Base-by-base conservation (phyloP, 2,329 filamentous ascomycete species). In the Orbilia quercus region DNA sequence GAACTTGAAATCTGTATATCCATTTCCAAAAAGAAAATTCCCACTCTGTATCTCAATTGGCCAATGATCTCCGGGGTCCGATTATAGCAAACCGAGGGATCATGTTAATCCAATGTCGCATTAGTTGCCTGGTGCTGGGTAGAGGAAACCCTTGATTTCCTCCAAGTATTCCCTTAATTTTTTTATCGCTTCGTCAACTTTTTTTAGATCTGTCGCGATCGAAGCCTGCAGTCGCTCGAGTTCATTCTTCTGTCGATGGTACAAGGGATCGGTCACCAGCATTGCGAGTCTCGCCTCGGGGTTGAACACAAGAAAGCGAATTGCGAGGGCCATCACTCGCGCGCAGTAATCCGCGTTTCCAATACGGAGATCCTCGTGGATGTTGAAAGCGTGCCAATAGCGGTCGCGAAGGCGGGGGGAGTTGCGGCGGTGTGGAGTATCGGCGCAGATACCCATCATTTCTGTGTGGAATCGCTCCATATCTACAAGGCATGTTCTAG, bases 401-500 rank as follows among this genome's bases (percentile, higher is more conserved):
- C 5, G 5, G 4, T 9, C 9, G 28, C 9, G 28, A 9, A 31
- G 28, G 28, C 28, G 28, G 9, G 28, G 9, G 28, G 5, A 31
- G 28, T 31, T 31, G 28, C 5, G 4, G 28, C 9, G 28, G 9
- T 31, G 4, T 5, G 28, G 28, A 31, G 28, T 31, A 31, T 4
- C 28, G 9, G 28, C 28, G 28, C 28, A 9, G 28, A 31, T 31
- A 9, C 9, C 28, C 28, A 31, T 31, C 5, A 31, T 31, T 31
- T 31, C 5, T 31, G 4, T 31, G 28, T 31, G 28, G 28, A 31
- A 36, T 3, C 22, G 34, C n/a, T 9, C 12, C 2, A 22, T 48
- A 48, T 48, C 38, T 12, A 38, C 25, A 12, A 34, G 18, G 28
- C 38, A 58, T 20, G 34, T 25, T 7, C 36, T 58, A 18, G 16